These are phyloP conservation scores for Inonotus hispidus DNA, from an alignment of 1,284 basidiomycete species.

Conservation along the genomic window DNA sequence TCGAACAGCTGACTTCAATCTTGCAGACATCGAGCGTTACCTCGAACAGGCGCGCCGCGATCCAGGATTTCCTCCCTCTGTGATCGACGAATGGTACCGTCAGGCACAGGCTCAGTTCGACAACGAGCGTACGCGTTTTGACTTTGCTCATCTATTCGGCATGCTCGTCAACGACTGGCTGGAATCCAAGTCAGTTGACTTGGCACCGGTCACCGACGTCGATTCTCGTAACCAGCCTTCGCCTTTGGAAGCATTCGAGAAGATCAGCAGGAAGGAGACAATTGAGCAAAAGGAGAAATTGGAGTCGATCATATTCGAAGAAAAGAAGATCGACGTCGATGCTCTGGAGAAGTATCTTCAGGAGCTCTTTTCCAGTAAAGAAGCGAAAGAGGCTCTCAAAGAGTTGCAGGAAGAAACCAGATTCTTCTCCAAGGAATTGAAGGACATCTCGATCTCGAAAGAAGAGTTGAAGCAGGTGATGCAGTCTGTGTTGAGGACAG, in stretches of 20 bases:
- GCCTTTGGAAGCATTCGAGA: conserved; percentile 24
- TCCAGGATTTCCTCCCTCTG: neutral
- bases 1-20: conserved; percentile 11
- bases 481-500: conserved; percentile 30
- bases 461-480: conserved; percentile 30
- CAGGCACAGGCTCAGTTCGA: conserved; percentile 11
- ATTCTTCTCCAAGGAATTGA: conserved; percentile 26
- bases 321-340: conserved; percentile 29
- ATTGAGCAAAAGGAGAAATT: conserved; percentile 37
- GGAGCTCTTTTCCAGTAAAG: conserved; percentile 31
- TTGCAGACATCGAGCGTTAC: conserved; percentile 10
- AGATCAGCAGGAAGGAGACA: conserved; percentile 38
- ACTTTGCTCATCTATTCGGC: conserved; percentile 16
- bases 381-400: conserved; percentile 27
- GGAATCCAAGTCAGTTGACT: neutral
- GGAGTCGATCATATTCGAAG: conserved; percentile 36
- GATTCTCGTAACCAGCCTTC: neutral
- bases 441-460: conserved; percentile 23
- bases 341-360: conserved; percentile 31
- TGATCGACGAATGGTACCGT: conserved; percentile 13
- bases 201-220: neutral
- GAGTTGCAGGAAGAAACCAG: conserved; percentile 28
- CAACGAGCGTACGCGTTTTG: conserved; percentile 16
- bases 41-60: conserved; percentile 14
- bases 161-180: conserved; percentile 18